These are phyloP conservation scores for Xylaria nigripes DNA, from an alignment of 495 filamentous ascomycete species.

Conservation along the genomic window DNA sequence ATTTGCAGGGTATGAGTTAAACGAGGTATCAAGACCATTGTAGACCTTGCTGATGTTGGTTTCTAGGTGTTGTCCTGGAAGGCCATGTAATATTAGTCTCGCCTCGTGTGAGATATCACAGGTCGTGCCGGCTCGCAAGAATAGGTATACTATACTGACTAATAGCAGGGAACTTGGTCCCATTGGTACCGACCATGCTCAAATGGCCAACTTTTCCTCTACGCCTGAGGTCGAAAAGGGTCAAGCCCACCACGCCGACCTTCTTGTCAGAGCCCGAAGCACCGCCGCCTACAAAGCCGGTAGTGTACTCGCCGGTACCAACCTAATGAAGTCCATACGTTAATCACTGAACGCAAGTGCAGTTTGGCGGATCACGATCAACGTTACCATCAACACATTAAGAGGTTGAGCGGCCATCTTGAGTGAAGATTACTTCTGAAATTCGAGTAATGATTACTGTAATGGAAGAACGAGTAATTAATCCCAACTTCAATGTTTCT, in stretches of 20 bases:
- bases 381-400: conserved; percentile 75
- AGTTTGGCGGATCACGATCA: background rate
- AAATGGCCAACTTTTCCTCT: conserved; percentile 81
- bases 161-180: conserved; percentile 83
- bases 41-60: conserved; percentile 85
- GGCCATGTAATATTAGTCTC: background rate
- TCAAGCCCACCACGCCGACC: conserved; percentile 83
- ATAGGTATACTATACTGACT: conserved; percentile 42
- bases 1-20: conserved; percentile 72
- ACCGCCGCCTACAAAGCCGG: conserved; percentile 73
- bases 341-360: conserved; percentile 16
- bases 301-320: conserved; percentile 93
- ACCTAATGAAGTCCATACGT: conserved; percentile 40
- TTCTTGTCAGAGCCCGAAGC: conserved; percentile 83
- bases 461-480: background rate
- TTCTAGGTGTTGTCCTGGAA: conserved; percentile 67
- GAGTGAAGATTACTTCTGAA: background rate
- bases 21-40: conserved; percentile 77
- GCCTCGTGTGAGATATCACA: background rate
- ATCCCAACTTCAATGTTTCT: background rate
- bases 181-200: conserved; percentile 84
- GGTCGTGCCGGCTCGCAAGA: background rate
- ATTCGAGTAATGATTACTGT: background rate
- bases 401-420: conserved; percentile 57
- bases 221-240: conserved; percentile 80